Evolutionary conservation across 1,139 yeast genomes (phyloP).

Genomic region (Sugiyamaella novakii): DNA sequence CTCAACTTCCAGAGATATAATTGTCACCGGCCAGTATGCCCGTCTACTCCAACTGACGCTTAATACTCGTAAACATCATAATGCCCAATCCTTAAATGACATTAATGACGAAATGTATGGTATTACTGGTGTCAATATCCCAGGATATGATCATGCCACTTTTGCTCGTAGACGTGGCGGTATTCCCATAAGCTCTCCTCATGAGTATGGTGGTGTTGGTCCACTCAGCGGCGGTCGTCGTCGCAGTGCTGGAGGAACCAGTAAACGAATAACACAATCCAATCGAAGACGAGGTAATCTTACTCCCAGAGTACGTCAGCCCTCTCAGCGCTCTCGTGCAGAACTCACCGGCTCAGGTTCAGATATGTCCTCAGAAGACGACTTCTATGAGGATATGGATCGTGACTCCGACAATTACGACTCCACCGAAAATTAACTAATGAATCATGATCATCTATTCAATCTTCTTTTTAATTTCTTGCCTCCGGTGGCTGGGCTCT

Average conservation of each 20-base stretch:
- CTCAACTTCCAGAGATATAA: background rate
- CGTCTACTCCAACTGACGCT: background rate
- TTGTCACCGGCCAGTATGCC: constrained; percentile 9
- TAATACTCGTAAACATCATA: background rate
- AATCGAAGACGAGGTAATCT: background rate
- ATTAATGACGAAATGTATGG: constrained; percentile 1
- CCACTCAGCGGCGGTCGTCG: constrained; percentile 3
- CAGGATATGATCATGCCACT: background rate
- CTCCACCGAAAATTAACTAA: constrained; percentile 6
- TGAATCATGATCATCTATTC: background rate
- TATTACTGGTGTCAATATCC: constrained; percentile 6
- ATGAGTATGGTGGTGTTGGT: background rate
- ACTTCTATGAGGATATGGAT: constrained; percentile 6
- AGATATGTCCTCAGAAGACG: constrained; percentile 10
- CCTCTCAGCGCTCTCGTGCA: background rate
- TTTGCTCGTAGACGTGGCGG: constrained; percentile 1
- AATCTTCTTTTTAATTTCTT: background rate
- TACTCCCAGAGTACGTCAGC: background rate
- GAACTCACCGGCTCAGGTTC: constrained; percentile 4
- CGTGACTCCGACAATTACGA: constrained; percentile 8
- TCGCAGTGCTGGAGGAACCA: constrained; percentile 6
- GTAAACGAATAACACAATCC: background rate
- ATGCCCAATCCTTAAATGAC: background rate
- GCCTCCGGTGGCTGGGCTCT: constrained; percentile 4
- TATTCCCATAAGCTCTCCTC: too few species aligned